phyloP scores from a whole-genome alignment of 257 asterid genomes.

The Gardenia jasminoides region DNA sequence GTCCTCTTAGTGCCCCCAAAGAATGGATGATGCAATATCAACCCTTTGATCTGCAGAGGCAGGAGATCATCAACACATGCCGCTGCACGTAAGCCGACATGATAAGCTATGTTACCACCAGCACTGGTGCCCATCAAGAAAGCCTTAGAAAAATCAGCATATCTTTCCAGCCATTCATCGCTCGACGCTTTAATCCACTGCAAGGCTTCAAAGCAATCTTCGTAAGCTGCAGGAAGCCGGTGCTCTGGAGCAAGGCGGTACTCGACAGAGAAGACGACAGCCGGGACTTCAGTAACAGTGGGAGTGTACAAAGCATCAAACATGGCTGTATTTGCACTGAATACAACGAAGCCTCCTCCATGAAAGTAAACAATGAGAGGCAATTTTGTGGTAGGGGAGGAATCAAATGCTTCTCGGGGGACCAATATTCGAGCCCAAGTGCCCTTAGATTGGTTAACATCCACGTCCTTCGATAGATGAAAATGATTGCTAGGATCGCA shows the following conservation, averaged over 20 bases:
- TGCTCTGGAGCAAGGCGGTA: constrained; percentile 31
- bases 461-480: constrained; percentile 33
- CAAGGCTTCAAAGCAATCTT: constrained; percentile 25
- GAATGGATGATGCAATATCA: constrained; percentile 45
- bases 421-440: constrained; percentile 35
- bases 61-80: constrained; percentile 10
- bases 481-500: constrained; percentile 16
- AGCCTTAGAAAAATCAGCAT: constrained; percentile 38
- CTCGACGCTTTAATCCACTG: too few relatives aligned
- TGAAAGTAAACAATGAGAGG: constrained; percentile 44
- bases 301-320: constrained; percentile 23
- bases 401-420: constrained; percentile 16
- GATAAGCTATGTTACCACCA: constrained; percentile 51
- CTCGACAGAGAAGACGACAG: constrained; percentile 42
- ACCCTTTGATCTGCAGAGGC: constrained; percentile 44
- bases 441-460: constrained; percentile 23
- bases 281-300: constrained; percentile 25
- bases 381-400: constrained; percentile 9
- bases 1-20: constrained; percentile 53
- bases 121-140: constrained; percentile 52
- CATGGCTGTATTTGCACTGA: constrained; percentile 2
- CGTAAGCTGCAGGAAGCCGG: constrained; percentile 29
- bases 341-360: constrained; percentile 50
- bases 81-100: constrained; percentile 36
- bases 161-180: constrained; percentile 35